These are phyloP conservation scores for Ogataea neopini DNA, from an alignment of 805 yeast genomes.

Conservation along the genomic window DNA sequence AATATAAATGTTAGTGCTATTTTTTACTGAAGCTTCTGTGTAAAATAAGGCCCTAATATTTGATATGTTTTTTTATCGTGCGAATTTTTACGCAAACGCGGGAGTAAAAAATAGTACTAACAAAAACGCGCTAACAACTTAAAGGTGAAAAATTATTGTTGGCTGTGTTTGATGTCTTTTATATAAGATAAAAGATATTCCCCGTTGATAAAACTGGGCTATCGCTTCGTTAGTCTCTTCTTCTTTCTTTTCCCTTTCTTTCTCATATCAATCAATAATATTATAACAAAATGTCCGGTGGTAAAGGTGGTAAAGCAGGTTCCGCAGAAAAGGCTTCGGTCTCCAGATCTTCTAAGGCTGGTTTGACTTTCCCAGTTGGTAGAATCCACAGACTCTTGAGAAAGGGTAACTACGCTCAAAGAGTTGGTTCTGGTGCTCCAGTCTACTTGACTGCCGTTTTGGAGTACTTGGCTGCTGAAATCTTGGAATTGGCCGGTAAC, in stretches of 20 bases:
- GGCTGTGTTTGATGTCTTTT: not conserved
- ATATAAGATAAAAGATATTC: not conserved
- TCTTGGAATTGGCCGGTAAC: slow-evolving; percentile 96
- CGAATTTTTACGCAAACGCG: slow-evolving; percentile 5
- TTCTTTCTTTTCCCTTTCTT: slow-evolving; percentile 10
- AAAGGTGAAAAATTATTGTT: not conserved
- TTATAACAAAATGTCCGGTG: slow-evolving; percentile 53
- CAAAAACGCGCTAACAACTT: slow-evolving; percentile 4
- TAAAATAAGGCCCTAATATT: slow-evolving; percentile 10
- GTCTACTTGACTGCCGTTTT: slow-evolving; percentile 95
- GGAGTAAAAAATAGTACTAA: slow-evolving; percentile 7
- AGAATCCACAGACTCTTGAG: slow-evolving; percentile 96
- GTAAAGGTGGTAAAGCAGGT: slow-evolving; percentile 93
- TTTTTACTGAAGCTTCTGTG: slow-evolving; percentile 9
- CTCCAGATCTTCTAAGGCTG: slow-evolving; percentile 98
- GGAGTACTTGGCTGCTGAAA: slow-evolving; percentile 97
- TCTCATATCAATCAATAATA: not conserved
- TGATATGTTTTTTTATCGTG: not conserved
- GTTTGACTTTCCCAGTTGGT: slow-evolving; percentile 99
- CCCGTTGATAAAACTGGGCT: not conserved
- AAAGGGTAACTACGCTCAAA: slow-evolving; percentile 97
- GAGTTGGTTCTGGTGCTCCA: slow-evolving; percentile 99
- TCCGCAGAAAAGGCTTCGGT: slow-evolving; percentile 93
- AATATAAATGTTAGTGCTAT: not conserved
- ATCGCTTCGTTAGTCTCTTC: not conserved